Evolutionary conservation across 768 basidiomycete species (phyloP).

Genomic region (Termitomyces sp.): DNA sequence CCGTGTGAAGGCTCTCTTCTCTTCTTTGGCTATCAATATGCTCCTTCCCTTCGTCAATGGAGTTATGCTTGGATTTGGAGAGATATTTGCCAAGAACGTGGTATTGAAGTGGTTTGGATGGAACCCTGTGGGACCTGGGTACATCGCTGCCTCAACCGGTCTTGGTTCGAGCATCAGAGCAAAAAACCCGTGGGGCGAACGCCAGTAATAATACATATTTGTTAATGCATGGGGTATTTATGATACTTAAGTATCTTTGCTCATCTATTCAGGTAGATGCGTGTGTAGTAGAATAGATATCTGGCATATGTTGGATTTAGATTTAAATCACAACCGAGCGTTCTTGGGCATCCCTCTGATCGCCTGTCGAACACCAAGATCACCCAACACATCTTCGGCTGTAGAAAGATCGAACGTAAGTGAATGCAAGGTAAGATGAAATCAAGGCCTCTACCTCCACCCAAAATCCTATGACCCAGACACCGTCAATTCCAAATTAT

Average conservation of each 20-base stretch:
- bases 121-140: slow-evolving; percentile 32
- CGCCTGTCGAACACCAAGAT: slow-evolving; percentile 81
- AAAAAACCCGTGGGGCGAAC: slow-evolving; percentile 20
- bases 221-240: background rate
- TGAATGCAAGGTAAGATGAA: background rate
- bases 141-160: slow-evolving; percentile 36
- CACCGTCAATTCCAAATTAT: background rate
- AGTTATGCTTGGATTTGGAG: slow-evolving; percentile 95
- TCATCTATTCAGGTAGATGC: background rate
- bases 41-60: slow-evolving; percentile 89
- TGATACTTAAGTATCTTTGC: background rate
- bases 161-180: slow-evolving; percentile 18
- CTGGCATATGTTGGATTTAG: background rate
- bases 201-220: slow-evolving; percentile 8
- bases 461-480: slow-evolving; percentile 50
- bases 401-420: slow-evolving; percentile 6
- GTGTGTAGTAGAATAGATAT: slow-evolving; percentile 1
- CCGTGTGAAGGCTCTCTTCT: slow-evolving; percentile 63
- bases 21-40: slow-evolving; percentile 80
- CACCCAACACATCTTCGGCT: slow-evolving; percentile 79
- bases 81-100: slow-evolving; percentile 86
- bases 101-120: slow-evolving; percentile 54
- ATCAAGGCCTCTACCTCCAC: slow-evolving; percentile 45
- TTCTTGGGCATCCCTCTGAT: slow-evolving; percentile 74
- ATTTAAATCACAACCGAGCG: slow-evolving; percentile 47